Evolutionary conservation across 305 asterid species (phyloP).

Genomic region (Fraxinus platypoda): DNA sequence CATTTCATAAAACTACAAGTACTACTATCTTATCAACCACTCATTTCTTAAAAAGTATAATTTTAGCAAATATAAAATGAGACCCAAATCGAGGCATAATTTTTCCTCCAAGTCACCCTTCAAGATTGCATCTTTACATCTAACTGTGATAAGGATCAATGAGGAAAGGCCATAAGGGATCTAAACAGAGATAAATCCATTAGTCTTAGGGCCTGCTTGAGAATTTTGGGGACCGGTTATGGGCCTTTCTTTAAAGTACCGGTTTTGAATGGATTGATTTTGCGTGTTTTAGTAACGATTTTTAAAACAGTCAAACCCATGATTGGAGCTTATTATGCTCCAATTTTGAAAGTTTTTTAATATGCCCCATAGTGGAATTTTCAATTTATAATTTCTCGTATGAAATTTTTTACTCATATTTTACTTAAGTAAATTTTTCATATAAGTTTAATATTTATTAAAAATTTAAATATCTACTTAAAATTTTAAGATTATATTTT

Average conservation of each 20-base stretch:
- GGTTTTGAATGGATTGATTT: neutral
- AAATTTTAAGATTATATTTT: too few relatives aligned
- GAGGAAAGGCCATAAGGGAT: neutral
- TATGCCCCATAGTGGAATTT: neutral
- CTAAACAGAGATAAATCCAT: neutral
- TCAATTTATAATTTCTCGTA: neutral
- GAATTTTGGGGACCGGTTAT: neutral
- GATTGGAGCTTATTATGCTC: neutral
- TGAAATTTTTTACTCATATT: neutral
- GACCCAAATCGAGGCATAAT: neutral
- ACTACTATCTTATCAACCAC: neutral
- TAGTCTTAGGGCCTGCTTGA: neutral
- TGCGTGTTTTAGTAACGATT: neutral
- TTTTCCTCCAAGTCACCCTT: neutral
- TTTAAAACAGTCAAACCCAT: neutral
- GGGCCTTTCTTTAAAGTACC: neutral
- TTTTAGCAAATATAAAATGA: neutral
- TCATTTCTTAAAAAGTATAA: neutral
- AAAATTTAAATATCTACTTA: neutral
- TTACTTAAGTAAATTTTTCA: neutral
- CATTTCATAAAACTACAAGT: neutral
- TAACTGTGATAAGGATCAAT: neutral
- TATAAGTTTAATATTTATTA: neutral
- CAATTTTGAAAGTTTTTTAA: neutral
- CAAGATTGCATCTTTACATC: neutral